Base-by-base conservation (phyloP, 805 yeast genomes). In the Millerozyma miso region DNA sequence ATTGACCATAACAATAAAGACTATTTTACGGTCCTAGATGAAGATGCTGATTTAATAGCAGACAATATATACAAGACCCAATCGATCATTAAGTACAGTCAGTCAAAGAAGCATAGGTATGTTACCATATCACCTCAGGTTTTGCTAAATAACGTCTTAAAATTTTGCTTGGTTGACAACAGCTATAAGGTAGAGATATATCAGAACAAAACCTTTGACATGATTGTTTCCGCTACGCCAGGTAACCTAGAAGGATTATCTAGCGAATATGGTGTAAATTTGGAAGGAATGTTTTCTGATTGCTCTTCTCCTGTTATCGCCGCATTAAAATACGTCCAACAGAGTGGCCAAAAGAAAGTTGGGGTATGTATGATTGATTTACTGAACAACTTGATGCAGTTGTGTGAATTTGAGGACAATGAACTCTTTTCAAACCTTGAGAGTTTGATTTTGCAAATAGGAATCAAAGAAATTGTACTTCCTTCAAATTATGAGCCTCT, bases 391-490 rank as follows among this genome's bases (percentile, higher is more conserved):
- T 70, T 72, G 26, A 71, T 93, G 26, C 89, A 93, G 16, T 65
- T 89, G 39, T 65, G 83, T 14, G 95, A 90, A 58, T 85, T 91
- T 49, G 76, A 77, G 7, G 99, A 93, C 59, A 89, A 88, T 56
- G 98, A 91, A 38, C 72, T 88, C 7, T 89, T 78, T 53, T 82
- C 96, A 1, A 91, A 90, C 56, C 62, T 91, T 48, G 98, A 93
- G 60, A 82, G 95, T 37, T 72, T 89, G 39, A 62, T 90, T 45
- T 84, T 93, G 51, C 99, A 93, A 60, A 68, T 89, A 31, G 96
- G 96, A 16, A 88, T 89, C 4, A 87, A 85, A 54, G 99, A 93
- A 58, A 82, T 88, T 33, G 58, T 93, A 13, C 53, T 91, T 4
- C 83, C 84, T 10, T 64, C 69, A 3, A 53, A 57, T 36, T 62